Conservation (phyloP, 176 grass and related monocot species). For the Areca catechu region DNA sequence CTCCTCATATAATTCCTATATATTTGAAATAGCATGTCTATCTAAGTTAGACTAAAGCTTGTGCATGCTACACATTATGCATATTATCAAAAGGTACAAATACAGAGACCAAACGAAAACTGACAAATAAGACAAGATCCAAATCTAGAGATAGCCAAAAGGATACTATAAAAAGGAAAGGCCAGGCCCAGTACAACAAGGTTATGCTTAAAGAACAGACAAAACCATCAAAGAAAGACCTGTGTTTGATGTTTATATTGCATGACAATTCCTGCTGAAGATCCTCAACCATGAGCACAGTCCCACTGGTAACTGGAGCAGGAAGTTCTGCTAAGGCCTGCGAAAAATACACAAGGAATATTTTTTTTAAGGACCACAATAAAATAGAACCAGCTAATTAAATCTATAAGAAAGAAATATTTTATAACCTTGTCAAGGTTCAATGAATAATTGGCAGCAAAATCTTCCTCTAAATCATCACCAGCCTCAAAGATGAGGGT, state of each 20-base stretch:
- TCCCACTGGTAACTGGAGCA: conserved; percentile 66
- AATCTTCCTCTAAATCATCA: conserved; percentile 72
- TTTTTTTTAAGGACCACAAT: background rate
- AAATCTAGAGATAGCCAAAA: no score
- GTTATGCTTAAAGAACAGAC: background rate
- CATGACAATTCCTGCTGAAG: conserved; percentile 83
- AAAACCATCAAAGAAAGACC: conserved; percentile 27
- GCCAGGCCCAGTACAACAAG: background rate
- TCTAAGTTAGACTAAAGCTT: no score
- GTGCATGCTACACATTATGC: no score
- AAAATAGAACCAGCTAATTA: conserved; percentile 4
- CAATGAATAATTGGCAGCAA: conserved; percentile 55
- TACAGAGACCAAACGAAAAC: no score
- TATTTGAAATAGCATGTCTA: no score
- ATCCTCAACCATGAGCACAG: conserved; percentile 80
- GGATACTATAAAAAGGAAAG: background rate
- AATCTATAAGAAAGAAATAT: background rate
- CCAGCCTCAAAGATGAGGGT: conserved; percentile 88
- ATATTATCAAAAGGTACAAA: no score
- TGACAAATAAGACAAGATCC: no score
- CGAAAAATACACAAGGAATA: conserved; percentile 7
- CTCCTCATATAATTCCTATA: no score
- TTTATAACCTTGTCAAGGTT: conserved; percentile 83
- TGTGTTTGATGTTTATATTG: conserved; percentile 97
- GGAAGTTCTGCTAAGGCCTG: conserved; percentile 79